phyloP scores from a whole-genome alignment of 345 rosid genomes.

The Euphorbia pulcherrima region DNA sequence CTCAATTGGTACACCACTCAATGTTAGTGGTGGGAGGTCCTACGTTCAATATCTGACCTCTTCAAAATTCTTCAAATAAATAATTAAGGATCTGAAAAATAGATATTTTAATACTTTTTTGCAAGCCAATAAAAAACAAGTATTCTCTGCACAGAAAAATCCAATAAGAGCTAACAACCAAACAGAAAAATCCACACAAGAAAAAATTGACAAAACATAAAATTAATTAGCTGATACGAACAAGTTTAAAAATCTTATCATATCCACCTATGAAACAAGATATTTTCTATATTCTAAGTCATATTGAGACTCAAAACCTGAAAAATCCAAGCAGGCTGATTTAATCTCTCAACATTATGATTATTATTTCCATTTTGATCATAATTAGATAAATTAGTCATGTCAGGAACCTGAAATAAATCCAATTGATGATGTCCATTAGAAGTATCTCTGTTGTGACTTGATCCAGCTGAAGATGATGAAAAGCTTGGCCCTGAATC shows the following conservation, averaged over 20 bases:
- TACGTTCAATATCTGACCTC: too few relatives aligned
- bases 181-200: conserved; percentile 24
- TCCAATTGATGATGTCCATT: conserved; percentile 17
- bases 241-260: conserved; percentile 26
- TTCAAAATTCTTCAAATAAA: too few relatives aligned
- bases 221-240: conserved; percentile 36
- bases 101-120: conserved; percentile 22
- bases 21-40: too few relatives aligned
- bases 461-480: conserved; percentile 73
- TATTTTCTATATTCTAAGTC: conserved; percentile 31
- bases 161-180: conserved; percentile 9
- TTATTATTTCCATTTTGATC: conserved; percentile 25
- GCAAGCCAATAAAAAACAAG: conserved; percentile 22
- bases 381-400: conserved; percentile 24
- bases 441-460: conserved; percentile 38
- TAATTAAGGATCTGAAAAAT: not conserved
- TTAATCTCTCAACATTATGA: conserved; percentile 48
- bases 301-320: conserved; percentile 76
- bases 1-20: too few relatives aligned
- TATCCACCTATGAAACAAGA: conserved; percentile 24
- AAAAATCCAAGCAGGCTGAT: conserved; percentile 74
- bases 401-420: conserved; percentile 28
- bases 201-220: conserved; percentile 20
- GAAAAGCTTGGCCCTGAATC: conserved; percentile 64
- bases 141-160: conserved; percentile 33